Evolutionary conservation across 805 yeast genomes (phyloP).

Genomic region (Yamadazyma olivae): DNA sequence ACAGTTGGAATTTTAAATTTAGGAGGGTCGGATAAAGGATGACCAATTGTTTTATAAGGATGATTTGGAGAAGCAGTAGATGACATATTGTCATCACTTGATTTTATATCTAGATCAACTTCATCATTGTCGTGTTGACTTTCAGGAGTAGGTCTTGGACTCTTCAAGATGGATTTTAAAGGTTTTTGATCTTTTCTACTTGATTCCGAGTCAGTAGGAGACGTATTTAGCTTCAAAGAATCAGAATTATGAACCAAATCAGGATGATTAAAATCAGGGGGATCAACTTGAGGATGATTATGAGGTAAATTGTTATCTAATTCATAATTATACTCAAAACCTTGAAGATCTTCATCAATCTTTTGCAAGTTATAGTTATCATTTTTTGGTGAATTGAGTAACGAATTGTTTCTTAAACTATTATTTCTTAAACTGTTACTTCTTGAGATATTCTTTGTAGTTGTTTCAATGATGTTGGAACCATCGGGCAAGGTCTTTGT

Average conservation of each 20-base stretch:
- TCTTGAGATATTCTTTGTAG: conserved; percentile 38
- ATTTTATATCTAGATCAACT: conserved; percentile 1
- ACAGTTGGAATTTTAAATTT: conserved; percentile 10
- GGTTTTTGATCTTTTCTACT: conserved; percentile 16
- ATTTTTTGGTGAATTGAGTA: conserved; percentile 7
- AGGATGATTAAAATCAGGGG: not conserved
- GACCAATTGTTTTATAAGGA: conserved; percentile 17
- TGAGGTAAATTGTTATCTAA: conserved; percentile 19
- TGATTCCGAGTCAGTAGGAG: too few relatives aligned
- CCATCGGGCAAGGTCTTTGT: conserved; percentile 39
- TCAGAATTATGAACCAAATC: conserved; percentile 6
- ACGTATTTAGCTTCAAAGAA: not conserved
- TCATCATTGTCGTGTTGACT: conserved; percentile 8
- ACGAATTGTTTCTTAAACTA: conserved; percentile 14
- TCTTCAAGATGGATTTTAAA: conserved; percentile 34
- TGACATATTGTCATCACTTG: conserved; percentile 1
- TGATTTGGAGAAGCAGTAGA: conserved; percentile 8
- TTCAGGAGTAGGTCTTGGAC: conserved; percentile 10
- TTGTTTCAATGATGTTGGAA: conserved; percentile 40
- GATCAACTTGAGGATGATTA: not conserved
- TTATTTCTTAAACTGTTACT: conserved; percentile 27
- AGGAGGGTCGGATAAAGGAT: conserved; percentile 11
- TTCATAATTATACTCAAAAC: conserved; percentile 40
- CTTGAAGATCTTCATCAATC: conserved; percentile 42
- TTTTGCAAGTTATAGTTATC: conserved; percentile 26